These are phyloP conservation scores for Hymenoscyphus scutula DNA, from an alignment of 2,329 filamentous ascomycete species.

Conservation along the genomic window DNA sequence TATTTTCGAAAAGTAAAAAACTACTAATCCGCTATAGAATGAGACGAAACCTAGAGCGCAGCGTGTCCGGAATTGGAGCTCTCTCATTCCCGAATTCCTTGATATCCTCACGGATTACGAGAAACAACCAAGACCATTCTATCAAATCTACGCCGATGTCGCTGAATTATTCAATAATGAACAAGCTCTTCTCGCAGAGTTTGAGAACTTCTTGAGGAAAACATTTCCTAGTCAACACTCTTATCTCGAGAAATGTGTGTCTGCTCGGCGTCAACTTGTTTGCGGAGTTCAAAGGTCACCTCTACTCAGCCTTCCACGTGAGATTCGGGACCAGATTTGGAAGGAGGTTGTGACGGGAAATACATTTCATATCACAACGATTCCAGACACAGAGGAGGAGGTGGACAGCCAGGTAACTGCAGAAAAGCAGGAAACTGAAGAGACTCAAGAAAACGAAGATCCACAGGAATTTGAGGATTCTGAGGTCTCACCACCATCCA, in stretches of 20 bases:
- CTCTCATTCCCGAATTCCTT: background rate
- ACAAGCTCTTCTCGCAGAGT: constrained; percentile 4
- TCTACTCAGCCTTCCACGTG: constrained; percentile 16
- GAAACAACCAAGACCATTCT: constrained; percentile 3
- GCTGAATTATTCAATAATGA: constrained; percentile 7
- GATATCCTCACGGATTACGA: constrained; percentile 4
- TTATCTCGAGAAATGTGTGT: background rate
- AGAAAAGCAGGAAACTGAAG: too few relatives aligned
- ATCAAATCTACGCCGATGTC: background rate
- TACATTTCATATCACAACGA: constrained; percentile 21
- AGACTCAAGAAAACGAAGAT: too few relatives aligned
- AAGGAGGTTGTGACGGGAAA: constrained; percentile 13
- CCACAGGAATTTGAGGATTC: too few relatives aligned
- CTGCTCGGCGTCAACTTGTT: constrained; percentile 5
- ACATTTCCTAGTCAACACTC: constrained; percentile 7
- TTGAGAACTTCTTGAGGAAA: constrained; percentile 16
- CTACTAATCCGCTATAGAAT: too few relatives aligned
- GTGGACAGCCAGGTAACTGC: too few relatives aligned
- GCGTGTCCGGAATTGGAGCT: background rate
- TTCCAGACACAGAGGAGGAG: background rate
- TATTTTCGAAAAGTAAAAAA: too few relatives aligned
- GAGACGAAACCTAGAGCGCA: background rate
- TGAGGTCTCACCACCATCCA: too few relatives aligned
- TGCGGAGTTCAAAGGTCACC: constrained; percentile 12
- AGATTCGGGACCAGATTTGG: constrained; percentile 25